Percentiles rank a stretch among this genome's conserved stretches.
Evolutionary conservation across 2,329 filamentous ascomycete genomes (phyloP).

Genomic region (Xylaria digitata): DNA sequence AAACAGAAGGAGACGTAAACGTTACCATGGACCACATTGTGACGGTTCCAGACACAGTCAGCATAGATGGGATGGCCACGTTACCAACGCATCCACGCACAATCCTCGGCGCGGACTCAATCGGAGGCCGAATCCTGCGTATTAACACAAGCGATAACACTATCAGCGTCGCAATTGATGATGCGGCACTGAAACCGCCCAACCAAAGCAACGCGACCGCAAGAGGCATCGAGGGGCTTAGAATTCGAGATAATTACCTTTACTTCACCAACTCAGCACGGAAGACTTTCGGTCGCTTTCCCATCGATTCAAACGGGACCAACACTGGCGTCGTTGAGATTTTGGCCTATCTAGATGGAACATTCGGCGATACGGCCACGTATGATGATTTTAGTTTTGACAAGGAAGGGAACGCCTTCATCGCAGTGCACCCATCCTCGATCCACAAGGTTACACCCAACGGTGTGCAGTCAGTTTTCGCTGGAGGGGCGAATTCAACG

Average conservation of each 20-base stretch:
- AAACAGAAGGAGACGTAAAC: slow-evolving; percentile 31
- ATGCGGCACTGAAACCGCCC: slow-evolving; percentile 30
- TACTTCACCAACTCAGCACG: slow-evolving; percentile 44
- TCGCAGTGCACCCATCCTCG: slow-evolving; percentile 38
- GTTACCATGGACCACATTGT: slow-evolving; percentile 33
- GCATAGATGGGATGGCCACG: slow-evolving; percentile 39
- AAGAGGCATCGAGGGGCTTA: slow-evolving; percentile 41
- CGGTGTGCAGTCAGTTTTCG: slow-evolving; percentile 36
- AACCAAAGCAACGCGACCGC: slow-evolving; percentile 2
- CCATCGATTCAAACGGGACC: slow-evolving; percentile 35
- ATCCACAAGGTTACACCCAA: slow-evolving; percentile 38
- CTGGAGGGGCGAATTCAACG: slow-evolving; percentile 18
- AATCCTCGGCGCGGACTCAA: slow-evolving; percentile 38
- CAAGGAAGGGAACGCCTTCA: slow-evolving; percentile 35
- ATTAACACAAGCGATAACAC: slow-evolving; percentile 33
- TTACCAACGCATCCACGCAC: slow-evolving; percentile 35
- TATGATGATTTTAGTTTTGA: slow-evolving; percentile 43
- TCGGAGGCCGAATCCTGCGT: slow-evolving; percentile 37
- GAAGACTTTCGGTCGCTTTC: slow-evolving; percentile 31
- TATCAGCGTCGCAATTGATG: slow-evolving; percentile 33
- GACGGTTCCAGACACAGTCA: slow-evolving; percentile 31
- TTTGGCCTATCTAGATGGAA: slow-evolving; percentile 24
- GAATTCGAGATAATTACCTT: slow-evolving; percentile 32
- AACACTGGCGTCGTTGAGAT: slow-evolving; percentile 36
- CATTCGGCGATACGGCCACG: background rate